Percentiles rank a stretch among this genome's conserved stretches.
These are phyloP conservation scores for Coemansia sp. DNA, from an alignment of 192 early-diverging fungal species.

Conservation along the genomic window DNA sequence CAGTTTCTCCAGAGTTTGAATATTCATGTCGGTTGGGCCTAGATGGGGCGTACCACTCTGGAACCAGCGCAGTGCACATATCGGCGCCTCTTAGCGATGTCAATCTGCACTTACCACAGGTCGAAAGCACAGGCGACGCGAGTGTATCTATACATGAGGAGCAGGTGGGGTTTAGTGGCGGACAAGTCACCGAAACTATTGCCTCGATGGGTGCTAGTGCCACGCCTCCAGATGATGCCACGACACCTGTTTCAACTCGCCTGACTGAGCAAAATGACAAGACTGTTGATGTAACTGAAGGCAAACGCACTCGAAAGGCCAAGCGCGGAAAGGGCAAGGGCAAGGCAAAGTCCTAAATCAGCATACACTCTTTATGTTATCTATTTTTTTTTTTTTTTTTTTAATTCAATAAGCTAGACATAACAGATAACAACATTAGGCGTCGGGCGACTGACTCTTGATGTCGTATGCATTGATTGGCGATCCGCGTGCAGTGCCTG, in stretches of 20 bases:
- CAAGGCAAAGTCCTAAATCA: slow-evolving; percentile 1
- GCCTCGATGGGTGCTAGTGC: neutral
- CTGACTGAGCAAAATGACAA: neutral
- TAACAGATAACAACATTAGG: neutral
- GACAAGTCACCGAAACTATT: neutral
- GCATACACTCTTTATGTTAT: neutral
- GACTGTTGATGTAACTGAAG: neutral
- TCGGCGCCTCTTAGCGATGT: neutral
- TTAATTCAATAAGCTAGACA: neutral
- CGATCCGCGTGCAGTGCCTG: slow-evolving; percentile 16
- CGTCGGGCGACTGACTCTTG: slow-evolving; percentile 8
- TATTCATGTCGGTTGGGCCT: slow-evolving; percentile 13
- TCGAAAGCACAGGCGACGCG: neutral
- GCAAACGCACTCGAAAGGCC: slow-evolving; percentile 23
- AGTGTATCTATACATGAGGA: neutral
- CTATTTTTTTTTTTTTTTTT: no score
- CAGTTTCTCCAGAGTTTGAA: slow-evolving; percentile 31
- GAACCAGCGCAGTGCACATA: neutral
- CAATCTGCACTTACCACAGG: neutral
- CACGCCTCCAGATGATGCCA: neutral
- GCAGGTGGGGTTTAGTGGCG: neutral
- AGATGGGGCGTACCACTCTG: neutral
- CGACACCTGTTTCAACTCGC: neutral
- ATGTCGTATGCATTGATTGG: slow-evolving; percentile 36
- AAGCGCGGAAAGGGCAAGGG: slow-evolving; percentile 34